These are phyloP conservation scores for Tubosaeta brunneosetosa DNA, from an alignment of 768 basidiomycete species.

Conservation along the genomic window DNA sequence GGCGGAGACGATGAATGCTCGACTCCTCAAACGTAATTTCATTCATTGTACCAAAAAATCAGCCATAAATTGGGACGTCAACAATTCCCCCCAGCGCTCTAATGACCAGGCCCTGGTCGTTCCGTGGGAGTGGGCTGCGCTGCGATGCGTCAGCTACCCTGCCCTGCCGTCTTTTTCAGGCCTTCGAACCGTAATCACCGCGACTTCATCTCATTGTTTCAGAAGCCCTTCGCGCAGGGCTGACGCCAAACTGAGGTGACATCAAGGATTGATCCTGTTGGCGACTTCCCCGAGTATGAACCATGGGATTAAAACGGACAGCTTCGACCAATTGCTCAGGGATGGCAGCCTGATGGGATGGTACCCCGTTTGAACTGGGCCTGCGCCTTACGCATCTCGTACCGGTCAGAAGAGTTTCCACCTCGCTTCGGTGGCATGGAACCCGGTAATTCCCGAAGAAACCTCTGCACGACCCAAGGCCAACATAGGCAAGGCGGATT, in stretches of 20 bases:
- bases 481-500: not conserved
- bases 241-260: constrained; percentile 11
- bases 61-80: constrained; percentile 7
- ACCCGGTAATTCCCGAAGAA: constrained; percentile 16
- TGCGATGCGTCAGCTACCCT: not conserved
- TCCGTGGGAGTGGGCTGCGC: constrained; percentile 12
- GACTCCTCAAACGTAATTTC: constrained; percentile 13
- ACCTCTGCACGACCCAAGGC: not conserved
- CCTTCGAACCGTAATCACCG: constrained; percentile 4
- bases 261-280: not conserved
- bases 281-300: not conserved
- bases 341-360: not conserved
- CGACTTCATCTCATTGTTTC: constrained; percentile 5
- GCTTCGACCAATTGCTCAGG: constrained; percentile 4
- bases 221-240: not conserved
- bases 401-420: constrained; percentile 1
- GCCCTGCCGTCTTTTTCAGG: not conserved
- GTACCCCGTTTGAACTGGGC: not conserved
- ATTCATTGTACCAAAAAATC: not conserved
- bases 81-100: not conserved
- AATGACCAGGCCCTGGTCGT: not conserved
- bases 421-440: constrained; percentile 6
- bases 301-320: constrained; percentile 3
- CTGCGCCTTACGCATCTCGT: not conserved
- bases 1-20: constrained; percentile 16